Conservation (phyloP, 805 yeast species). For the Debaryomyces prosopidis region DNA sequence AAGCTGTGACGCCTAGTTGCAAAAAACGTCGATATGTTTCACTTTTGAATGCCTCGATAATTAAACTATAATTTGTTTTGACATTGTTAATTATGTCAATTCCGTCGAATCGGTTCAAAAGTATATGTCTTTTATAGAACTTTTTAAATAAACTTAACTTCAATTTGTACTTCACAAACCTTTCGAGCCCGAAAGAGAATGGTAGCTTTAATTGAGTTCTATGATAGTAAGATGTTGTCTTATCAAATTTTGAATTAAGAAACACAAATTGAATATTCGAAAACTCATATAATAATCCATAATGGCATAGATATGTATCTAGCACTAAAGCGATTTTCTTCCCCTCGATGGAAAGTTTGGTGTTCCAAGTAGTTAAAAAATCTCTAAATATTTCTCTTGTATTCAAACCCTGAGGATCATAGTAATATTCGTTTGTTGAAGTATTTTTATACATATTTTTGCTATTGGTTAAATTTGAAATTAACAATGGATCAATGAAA, state of each 20-base stretch:
- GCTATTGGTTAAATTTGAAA: slow-evolving; percentile 13
- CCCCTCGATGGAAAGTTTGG: slow-evolving; percentile 7
- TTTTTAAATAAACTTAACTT: slow-evolving; percentile 11
- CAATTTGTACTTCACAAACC: slow-evolving; percentile 12
- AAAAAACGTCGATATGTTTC: background rate
- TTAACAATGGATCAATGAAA: slow-evolving; percentile 22
- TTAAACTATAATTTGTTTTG: background rate
- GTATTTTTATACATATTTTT: slow-evolving; percentile 1
- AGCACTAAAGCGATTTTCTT: slow-evolving; percentile 16
- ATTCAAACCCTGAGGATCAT: slow-evolving; percentile 20
- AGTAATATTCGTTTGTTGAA: slow-evolving; percentile 7
- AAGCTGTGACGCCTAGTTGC: background rate
- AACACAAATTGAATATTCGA: slow-evolving; percentile 15
- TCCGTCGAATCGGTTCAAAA: background rate
- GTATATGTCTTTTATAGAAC: slow-evolving; percentile 6
- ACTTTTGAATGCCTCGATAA: background rate
- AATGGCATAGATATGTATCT: slow-evolving; percentile 14
- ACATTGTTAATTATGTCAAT: background rate
- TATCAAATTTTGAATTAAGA: slow-evolving; percentile 14
- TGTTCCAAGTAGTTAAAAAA: slow-evolving; percentile 17
- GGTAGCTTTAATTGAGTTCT: slow-evolving; percentile 8
- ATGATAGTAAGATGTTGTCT: slow-evolving; percentile 10
- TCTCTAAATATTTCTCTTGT: slow-evolving; percentile 14
- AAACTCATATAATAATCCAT: slow-evolving; percentile 9
- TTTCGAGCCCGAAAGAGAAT: slow-evolving; percentile 18